Evolutionary conservation across 2,329 filamentous ascomycete genomes (phyloP), one percentile per base, ranked within the genome.

Genomic region (Diplodia sapinea): DNA sequence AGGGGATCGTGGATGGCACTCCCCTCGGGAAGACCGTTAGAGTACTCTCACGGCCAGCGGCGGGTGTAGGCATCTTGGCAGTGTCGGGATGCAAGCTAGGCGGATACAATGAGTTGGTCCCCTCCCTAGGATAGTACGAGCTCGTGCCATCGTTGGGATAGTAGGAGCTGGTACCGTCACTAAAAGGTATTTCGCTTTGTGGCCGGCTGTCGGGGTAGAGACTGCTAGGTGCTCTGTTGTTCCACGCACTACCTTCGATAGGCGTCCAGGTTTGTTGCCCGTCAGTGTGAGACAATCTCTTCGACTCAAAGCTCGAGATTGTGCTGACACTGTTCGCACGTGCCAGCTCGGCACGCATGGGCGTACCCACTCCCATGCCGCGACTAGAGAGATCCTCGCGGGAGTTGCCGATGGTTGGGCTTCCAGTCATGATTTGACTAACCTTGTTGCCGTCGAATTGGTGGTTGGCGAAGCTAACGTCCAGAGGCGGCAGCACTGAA

Each of bases 401-500:
- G 57, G 87, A 87, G 69, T 88, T 84, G 11, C 88, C 85, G 56
- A 93, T 85, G 1, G 89, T 89, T 1, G 91, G 91, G 73, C 89
- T 92, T 61, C 87, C 88, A 4, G 88, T 88, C 59, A 86, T 85
- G 36, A 94, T 91, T 23, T 86, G 84, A 73, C 85, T 90, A 72
- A 93, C 81, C 33, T 86, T 85, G 59, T 87, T 85, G 15, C 86
- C 86, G 49, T 89, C 88, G 50, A 82, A 79, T 4, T 33, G 36
- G 23, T 54, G 40, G 31, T 80, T 81, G 66, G 77, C 78, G 56
- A 78, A 79, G 67, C 84, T 82, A 65, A 92, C 82, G 69, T 88
- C 86, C 31, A 92, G 81, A 0, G 90, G 88, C n/a, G 89, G 87
- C 0, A 92, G 86, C 0, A 89, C 87, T 23, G 87, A 87, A n/a